phyloP scores from a whole-genome alignment of 768 basidiomycete species.

The Nidularia sp. region DNA sequence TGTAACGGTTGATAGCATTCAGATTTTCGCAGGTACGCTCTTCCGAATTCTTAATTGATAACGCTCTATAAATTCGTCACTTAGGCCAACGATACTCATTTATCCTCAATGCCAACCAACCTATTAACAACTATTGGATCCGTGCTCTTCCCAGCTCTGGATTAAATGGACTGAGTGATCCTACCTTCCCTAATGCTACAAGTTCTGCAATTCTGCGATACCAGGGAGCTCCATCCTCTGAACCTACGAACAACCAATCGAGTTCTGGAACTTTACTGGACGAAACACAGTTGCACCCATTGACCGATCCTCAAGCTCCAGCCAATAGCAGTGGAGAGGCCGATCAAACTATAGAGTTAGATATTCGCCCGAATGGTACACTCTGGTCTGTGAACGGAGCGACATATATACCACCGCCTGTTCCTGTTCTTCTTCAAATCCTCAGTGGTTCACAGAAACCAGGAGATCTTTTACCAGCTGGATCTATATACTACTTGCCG shows the following conservation, averaged over 20 bases:
- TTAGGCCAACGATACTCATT: slow-evolving; percentile 40
- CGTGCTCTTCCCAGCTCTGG: slow-evolving; percentile 26
- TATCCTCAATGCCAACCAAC: slow-evolving; percentile 9
- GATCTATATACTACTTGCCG: slow-evolving; percentile 28
- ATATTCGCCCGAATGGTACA: slow-evolving; percentile 10
- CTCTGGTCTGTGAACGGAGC: slow-evolving; percentile 19
- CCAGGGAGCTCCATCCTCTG: slow-evolving; percentile 23
- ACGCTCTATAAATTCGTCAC: slow-evolving; percentile 29
- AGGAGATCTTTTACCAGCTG: slow-evolving; percentile 18
- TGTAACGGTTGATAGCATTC: slow-evolving; percentile 30
- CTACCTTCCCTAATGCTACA: background rate
- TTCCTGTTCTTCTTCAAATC: slow-evolving; percentile 10
- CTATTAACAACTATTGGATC: slow-evolving; percentile 50
- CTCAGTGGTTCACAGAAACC: slow-evolving; percentile 33
- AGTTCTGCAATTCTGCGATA: slow-evolving; percentile 32
- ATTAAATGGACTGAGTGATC: background rate
- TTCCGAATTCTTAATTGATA: slow-evolving; percentile 23
- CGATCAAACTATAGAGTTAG: background rate
- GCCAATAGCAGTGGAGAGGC: slow-evolving; percentile 18
- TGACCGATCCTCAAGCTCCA: slow-evolving; percentile 16
- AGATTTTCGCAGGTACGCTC: slow-evolving; percentile 32
- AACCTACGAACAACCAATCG: background rate
- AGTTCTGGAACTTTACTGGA: too few relatives aligned
- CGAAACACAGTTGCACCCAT: slow-evolving; percentile 21
- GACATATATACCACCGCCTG: slow-evolving; percentile 23